Percentiles rank a stretch among this genome's conserved stretches.
Conservation (phyloP, 148 eudicot species). For the Cornus florida region DNA sequence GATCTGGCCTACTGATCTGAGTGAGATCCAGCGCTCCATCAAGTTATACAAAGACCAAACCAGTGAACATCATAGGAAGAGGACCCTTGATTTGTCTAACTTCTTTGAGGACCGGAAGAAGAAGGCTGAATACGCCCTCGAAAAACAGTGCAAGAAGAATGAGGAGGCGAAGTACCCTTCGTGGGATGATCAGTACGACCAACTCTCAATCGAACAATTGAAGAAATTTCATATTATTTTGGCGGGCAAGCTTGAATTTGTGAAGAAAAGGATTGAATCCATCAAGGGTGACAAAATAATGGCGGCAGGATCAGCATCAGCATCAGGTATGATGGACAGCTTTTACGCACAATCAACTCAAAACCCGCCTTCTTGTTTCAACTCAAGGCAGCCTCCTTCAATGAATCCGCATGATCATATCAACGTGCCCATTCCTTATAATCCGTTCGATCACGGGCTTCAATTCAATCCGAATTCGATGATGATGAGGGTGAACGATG, state of each 20-base stretch:
- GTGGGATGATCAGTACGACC: slow-evolving; percentile 16
- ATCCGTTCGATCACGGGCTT: too few species aligned
- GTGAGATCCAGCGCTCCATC: neutral
- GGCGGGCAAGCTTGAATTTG: neutral
- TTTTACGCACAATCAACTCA: too few species aligned
- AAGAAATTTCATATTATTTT: neutral
- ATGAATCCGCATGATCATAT: too few species aligned
- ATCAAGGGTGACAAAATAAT: neutral
- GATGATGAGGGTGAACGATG: too few species aligned
- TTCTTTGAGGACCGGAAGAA: slow-evolving; percentile 5
- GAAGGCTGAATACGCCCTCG: slow-evolving; percentile 1
- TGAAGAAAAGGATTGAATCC: slow-evolving; percentile 10
- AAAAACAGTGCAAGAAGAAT: slow-evolving; percentile 9
- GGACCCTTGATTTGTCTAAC: neutral
- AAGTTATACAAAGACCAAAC: slow-evolving; percentile 8
- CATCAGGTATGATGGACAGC: too few species aligned
- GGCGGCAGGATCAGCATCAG: neutral
- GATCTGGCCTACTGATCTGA: slow-evolving; percentile 30
- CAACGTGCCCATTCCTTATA: too few species aligned
- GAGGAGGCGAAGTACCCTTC: slow-evolving; percentile 8
- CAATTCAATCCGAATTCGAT: too few species aligned
- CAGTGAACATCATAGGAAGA: neutral
- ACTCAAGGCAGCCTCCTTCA: too few species aligned
- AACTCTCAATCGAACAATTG: neutral
- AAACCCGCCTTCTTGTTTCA: too few species aligned